phyloP scores from a whole-genome alignment of 2,329 filamentous ascomycete species.

The Monilinia fructicola region DNA sequence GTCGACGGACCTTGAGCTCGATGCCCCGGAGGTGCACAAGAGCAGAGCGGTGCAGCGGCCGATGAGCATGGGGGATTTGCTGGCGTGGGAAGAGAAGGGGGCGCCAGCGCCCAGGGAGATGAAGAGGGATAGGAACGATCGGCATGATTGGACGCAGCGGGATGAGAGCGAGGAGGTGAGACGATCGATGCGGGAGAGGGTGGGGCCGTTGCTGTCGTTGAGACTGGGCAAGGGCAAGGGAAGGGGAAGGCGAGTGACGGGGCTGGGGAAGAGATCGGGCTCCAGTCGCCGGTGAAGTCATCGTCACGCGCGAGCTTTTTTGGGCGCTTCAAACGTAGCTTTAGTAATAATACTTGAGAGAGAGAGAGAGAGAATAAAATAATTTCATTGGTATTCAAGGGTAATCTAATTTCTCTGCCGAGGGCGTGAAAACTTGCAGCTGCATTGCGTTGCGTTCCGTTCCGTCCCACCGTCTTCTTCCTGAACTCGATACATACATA shows the following conservation, averaged over 20 bases:
- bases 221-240: conserved; percentile 44
- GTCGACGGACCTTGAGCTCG: conserved; percentile 41
- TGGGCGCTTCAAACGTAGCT: conserved; percentile 36
- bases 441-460: not conserved
- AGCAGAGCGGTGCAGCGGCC: conserved; percentile 24
- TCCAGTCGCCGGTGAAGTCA: not conserved
- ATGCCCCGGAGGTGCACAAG: conserved; percentile 4
- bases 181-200: conserved; percentile 31
- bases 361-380: no score
- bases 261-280: not conserved
- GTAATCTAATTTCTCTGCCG: not conserved
- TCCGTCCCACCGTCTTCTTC: no score
- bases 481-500: not conserved
- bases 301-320: conserved; percentile 33
- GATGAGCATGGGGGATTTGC: conserved; percentile 33
- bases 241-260: conserved; percentile 36
- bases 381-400: conserved; percentile 12
- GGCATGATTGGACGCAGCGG: conserved; percentile 57
- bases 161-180: conserved; percentile 45
- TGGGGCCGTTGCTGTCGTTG: conserved; percentile 45
- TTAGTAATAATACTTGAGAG: conserved; percentile 30
- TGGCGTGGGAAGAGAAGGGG: conserved; percentile 32
- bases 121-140: conserved; percentile 27
- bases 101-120: not conserved
- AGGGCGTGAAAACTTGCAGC: not conserved